phyloP scores from a whole-genome alignment of 1,139 yeast species.

The Candida mesenterica region DNA sequence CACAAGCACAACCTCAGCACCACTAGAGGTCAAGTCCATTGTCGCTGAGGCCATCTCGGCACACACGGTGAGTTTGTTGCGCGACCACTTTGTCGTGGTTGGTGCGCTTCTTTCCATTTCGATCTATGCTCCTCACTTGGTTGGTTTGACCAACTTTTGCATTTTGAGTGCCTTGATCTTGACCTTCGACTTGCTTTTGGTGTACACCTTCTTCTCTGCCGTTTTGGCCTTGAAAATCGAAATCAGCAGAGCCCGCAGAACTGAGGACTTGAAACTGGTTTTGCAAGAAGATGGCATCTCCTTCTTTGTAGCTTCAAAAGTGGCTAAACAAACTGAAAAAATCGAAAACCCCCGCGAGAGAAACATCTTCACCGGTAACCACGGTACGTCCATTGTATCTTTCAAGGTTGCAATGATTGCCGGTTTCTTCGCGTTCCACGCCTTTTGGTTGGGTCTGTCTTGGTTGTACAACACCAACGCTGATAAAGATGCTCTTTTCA shows the following conservation, averaged over 20 bases:
- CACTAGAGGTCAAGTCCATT: slow-evolving; percentile 43
- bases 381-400: slow-evolving; percentile 46
- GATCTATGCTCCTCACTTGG: slow-evolving; percentile 65
- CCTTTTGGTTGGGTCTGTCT: slow-evolving; percentile 71
- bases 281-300: slow-evolving; percentile 93
- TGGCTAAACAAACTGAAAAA: slow-evolving; percentile 44
- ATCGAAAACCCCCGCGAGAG: slow-evolving; percentile 2
- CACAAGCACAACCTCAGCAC: slow-evolving; percentile 29
- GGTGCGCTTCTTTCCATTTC: slow-evolving; percentile 69
- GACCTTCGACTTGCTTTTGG: slow-evolving; percentile 68
- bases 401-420: slow-evolving; percentile 67
- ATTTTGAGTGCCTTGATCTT: slow-evolving; percentile 72
- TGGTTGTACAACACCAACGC: slow-evolving; percentile 56
- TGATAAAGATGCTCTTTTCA: slow-evolving; percentile 10
- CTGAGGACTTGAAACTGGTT: slow-evolving; percentile 75
- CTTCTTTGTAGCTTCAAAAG: slow-evolving; percentile 60
- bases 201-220: slow-evolving; percentile 83
- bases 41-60: slow-evolving; percentile 62
- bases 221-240: slow-evolving; percentile 87
- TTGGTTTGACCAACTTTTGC: slow-evolving; percentile 83
- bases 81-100: slow-evolving; percentile 78
- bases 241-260: slow-evolving; percentile 83
- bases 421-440: slow-evolving; percentile 69
- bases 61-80: slow-evolving; percentile 67
- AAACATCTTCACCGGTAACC: slow-evolving; percentile 3